Percentiles rank a stretch among this genome's conserved stretches.
phyloP scores from a whole-genome alignment of 1,284 basidiomycete species.

The Heimioporus retisporus region DNA sequence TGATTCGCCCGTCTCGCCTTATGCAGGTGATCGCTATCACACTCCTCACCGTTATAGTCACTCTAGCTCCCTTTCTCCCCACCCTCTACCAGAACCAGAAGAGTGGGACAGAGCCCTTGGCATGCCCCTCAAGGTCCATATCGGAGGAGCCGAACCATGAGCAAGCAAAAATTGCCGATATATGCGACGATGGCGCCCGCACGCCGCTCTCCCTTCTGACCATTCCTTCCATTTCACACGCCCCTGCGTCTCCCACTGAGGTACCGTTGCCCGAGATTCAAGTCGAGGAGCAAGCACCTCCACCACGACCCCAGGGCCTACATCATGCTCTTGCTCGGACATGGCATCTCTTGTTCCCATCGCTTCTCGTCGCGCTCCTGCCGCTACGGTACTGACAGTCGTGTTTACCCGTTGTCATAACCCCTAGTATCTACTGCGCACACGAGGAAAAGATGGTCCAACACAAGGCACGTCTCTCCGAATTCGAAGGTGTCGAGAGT shows the following conservation, averaged over 20 bases:
- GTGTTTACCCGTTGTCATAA: slow-evolving; percentile 91
- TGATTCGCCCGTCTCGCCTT: slow-evolving; percentile 76
- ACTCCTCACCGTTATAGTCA: slow-evolving; percentile 33
- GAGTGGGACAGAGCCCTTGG: slow-evolving; percentile 64
- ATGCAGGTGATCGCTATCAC: slow-evolving; percentile 79
- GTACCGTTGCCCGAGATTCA: slow-evolving; percentile 51
- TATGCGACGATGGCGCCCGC: slow-evolving; percentile 19
- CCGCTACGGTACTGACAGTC: too few relatives aligned
- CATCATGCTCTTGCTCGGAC: slow-evolving; percentile 52
- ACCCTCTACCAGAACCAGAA: slow-evolving; percentile 44
- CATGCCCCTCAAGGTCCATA: slow-evolving; percentile 56
- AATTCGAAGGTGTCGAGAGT: slow-evolving; percentile 74
- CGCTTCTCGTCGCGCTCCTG: too few relatives aligned
- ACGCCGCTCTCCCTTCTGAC: slow-evolving; percentile 38
- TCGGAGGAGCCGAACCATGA: slow-evolving; percentile 29
- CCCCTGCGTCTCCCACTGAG: slow-evolving; percentile 62
- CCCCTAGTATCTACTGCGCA: slow-evolving; percentile 51
- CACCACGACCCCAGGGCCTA: slow-evolving; percentile 54
- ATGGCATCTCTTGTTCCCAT: slow-evolving; percentile 85
- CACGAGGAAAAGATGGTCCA: slow-evolving; percentile 56
- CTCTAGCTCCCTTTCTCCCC: slow-evolving; percentile 48
- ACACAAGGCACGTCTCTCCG: slow-evolving; percentile 55
- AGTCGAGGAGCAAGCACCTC: slow-evolving; percentile 49
- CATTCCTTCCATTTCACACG: slow-evolving; percentile 65
- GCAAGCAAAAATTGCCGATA: slow-evolving; percentile 15